A percentile compares a stretch with the other conserved stretches of the same genome.
phyloP scores from a whole-genome alignment of 192 early-diverging fungal species.

The Umbelopsis ramanniana region DNA sequence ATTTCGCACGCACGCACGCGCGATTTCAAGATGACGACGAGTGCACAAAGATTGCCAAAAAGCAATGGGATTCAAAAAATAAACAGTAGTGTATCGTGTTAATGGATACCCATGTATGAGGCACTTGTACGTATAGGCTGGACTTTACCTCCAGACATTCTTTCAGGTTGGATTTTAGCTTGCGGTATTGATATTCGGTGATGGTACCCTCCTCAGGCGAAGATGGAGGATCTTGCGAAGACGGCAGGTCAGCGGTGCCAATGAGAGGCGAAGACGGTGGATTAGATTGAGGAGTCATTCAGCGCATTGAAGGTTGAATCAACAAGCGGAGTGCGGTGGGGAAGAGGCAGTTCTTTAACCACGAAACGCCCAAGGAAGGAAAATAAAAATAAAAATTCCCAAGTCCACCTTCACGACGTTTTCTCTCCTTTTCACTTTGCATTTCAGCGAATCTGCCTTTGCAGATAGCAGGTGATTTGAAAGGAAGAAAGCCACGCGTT shows the following conservation, averaged over 20 bases:
- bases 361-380: not conserved
- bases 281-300: slow-evolving; percentile 3
- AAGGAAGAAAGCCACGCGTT: too few species aligned
- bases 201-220: not conserved
- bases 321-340: not conserved
- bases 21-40: not conserved
- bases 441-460: too few species aligned
- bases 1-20: not conserved
- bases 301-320: not conserved
- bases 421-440: too few species aligned
- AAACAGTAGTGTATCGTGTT: too few species aligned
- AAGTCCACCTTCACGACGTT: too few species aligned
- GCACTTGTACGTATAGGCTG: too few species aligned
- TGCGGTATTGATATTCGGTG: slow-evolving; percentile 13
- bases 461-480: too few species aligned
- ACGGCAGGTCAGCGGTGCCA: not conserved
- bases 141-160: not conserved
- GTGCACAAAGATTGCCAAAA: not conserved
- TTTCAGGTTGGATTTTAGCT: not conserved
- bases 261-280: not conserved
- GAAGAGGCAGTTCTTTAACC: not conserved
- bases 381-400: too few species aligned
- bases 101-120: too few species aligned
- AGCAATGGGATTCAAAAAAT: not conserved
- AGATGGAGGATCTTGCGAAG: slow-evolving; percentile 2